A percentile compares a stretch with the other conserved stretches of the same genome.
Evolutionary conservation across 2,329 filamentous ascomycete genomes (phyloP).

Genomic region (Aspergillus fijiensis): DNA sequence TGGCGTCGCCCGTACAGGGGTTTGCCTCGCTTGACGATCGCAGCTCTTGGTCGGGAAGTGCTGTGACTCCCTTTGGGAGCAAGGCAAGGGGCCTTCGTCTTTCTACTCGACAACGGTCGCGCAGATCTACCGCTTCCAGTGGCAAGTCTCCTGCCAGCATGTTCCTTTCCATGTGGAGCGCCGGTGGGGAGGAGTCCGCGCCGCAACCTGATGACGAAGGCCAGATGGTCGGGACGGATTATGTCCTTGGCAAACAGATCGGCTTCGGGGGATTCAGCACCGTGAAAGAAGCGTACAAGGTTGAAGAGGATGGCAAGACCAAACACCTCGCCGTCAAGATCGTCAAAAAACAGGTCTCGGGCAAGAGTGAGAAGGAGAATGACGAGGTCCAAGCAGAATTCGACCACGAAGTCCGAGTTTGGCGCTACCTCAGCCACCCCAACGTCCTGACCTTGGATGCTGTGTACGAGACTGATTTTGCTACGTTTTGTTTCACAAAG

Average conservation of each 20-base stretch:
- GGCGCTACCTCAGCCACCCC: conserved; percentile 63
- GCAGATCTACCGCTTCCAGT: conserved; percentile 50
- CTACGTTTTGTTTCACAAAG: conserved; percentile 68
- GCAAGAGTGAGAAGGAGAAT: conserved; percentile 60
- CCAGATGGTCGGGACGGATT: conserved; percentile 64
- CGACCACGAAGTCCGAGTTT: conserved; percentile 67
- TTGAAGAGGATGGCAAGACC: conserved; percentile 56
- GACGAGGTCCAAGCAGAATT: conserved; percentile 66
- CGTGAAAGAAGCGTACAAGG: conserved; percentile 66
- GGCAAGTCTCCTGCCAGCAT: conserved; percentile 60
- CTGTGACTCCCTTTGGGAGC: conserved; percentile 34
- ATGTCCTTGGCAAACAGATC: conserved; percentile 66
- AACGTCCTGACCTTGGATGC: conserved; percentile 63
- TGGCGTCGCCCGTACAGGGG: conserved; percentile 38
- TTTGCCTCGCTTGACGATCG: conserved; percentile 43
- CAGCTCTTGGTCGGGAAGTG: conserved; percentile 39
- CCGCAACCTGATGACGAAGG: conserved; percentile 65
- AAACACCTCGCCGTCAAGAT: conserved; percentile 63
- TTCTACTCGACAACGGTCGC: conserved; percentile 39
- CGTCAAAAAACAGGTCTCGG: conserved; percentile 59
- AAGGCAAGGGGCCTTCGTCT: conserved; percentile 39
- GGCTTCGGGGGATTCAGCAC: conserved; percentile 66
- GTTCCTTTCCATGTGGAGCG: conserved; percentile 57
- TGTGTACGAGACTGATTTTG: conserved; percentile 66
- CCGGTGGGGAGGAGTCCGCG: conserved; percentile 38